Conservation (phyloP, 2,329 filamentous ascomycete species). For the Trichophyton schoenleinii region DNA sequence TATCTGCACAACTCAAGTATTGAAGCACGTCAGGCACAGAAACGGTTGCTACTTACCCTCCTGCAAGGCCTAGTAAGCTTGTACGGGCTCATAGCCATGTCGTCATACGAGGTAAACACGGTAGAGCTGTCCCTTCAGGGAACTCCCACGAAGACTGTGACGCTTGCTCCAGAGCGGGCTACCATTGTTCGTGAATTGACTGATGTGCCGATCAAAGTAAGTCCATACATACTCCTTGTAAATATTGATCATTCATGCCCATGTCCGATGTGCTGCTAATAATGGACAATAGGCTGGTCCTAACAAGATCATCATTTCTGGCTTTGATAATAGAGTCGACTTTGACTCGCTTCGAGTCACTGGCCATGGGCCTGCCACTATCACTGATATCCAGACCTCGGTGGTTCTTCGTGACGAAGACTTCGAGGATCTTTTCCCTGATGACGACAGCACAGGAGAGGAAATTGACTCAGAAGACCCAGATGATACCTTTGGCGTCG, state of each 20-base stretch:
- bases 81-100: constrained; percentile 4
- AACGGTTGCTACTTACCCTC: neutral
- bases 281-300: constrained; percentile 34
- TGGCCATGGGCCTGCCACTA: constrained; percentile 44
- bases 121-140: constrained; percentile 40
- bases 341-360: constrained; percentile 49
- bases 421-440: constrained; percentile 42
- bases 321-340: constrained; percentile 42
- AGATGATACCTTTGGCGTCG: constrained; percentile 11
- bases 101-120: constrained; percentile 10
- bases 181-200: constrained; percentile 50
- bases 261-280: neutral
- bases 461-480: constrained; percentile 18
- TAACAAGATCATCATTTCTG: constrained; percentile 46
- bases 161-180: constrained; percentile 49
- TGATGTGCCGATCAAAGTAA: constrained; percentile 38
- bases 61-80: neutral
- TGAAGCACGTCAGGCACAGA: neutral
- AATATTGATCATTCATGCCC: too few relatives aligned
- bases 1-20: neutral
- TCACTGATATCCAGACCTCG: constrained; percentile 52
- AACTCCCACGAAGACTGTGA: constrained; percentile 48
- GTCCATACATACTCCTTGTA: neutral
- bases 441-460: constrained; percentile 19
- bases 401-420: constrained; percentile 43